Evolutionary conservation across 176 grass and related monocot species (phyloP), one percentile per base, ranked within the genome.

Genomic region (Oryza nivara): DNA sequence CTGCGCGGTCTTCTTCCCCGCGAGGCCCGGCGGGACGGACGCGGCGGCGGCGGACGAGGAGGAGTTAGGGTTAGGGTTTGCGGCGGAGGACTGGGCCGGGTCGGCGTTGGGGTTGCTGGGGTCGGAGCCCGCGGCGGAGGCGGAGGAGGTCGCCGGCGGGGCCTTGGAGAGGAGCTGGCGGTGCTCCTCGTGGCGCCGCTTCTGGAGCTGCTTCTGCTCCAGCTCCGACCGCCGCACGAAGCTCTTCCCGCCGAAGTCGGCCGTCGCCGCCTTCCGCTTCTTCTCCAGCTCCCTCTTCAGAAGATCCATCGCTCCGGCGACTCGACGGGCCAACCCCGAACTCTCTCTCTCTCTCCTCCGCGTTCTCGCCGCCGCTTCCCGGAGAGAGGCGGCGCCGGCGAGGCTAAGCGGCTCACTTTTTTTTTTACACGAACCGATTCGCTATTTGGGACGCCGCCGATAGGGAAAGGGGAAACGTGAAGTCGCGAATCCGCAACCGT

Each of bases 221-320:
- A 98, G 94, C 83, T 98, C 95, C 76, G 92, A 98, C 60, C 92
- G 92, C 67, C 89, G 89, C 20, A 98, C 89, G 72, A 98, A 86
- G 87, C 89, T 95, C 77, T 89, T 89, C 45, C 92, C 89, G 19
- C 87, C 95, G 49, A 98, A 98, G 67, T 90, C 92, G 30, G 79
- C 85, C 75, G 79, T 52, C 17, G 92, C 85, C 49, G 80, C 83
- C 80, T 93, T 84, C 54, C 95, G 70, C 91, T 98, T 98, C 87
- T 85, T 88, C 87, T 88, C 89, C 34, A 98, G 80, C 80, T 98
- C 95, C 65, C 80, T 28, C 83, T 90, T 95, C 64, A 98, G 87
- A 28, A 98, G 91, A 95, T 98, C 95, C 92, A 98, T 98, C 43
- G 25, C 70, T 35, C 79, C 67, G 73, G 25, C 70, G 16, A 64